phyloP scores from a whole-genome alignment of 352 stramenopile species.

The Pythium aristosporum region DNA sequence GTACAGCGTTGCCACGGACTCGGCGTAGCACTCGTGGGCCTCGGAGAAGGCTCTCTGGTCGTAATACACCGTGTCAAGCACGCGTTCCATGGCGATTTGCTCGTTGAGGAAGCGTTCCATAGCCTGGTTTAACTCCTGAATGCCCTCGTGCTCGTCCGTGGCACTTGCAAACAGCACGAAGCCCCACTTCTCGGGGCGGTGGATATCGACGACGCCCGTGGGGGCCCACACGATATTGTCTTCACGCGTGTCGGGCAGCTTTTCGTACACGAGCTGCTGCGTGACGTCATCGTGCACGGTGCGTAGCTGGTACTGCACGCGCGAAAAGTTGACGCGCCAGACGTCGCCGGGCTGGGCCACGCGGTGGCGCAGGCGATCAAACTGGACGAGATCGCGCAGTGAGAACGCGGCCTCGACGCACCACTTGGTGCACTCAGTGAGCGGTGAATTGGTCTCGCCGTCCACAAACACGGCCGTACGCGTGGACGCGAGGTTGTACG shows the following conservation, averaged over 20 bases:
- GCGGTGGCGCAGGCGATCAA: constrained; percentile 43
- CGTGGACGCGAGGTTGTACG: constrained; percentile 55
- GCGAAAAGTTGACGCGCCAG: constrained; percentile 90
- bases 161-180: constrained; percentile 63
- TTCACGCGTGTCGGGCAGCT: constrained; percentile 47
- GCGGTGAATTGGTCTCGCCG: constrained; percentile 70
- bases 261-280: constrained; percentile 47
- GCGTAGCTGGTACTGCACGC: constrained; percentile 79
- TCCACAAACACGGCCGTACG: constrained; percentile 60
- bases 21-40: constrained; percentile 41
- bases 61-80: constrained; percentile 73
- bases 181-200: constrained; percentile 71
- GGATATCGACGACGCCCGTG: constrained; percentile 74
- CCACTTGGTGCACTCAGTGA: constrained; percentile 66
- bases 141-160: constrained; percentile 37
- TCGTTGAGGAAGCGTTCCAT: constrained; percentile 44
- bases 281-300: constrained; percentile 47
- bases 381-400: constrained; percentile 63
- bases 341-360: constrained; percentile 40
- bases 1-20: constrained; percentile 44
- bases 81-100: constrained; percentile 53
- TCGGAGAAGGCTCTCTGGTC: constrained; percentile 51
- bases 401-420: constrained; percentile 81
- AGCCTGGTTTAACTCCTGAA: constrained; percentile 37
- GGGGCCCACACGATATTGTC: constrained; percentile 78